A percentile compares a stretch with the other conserved stretches of the same genome.
These are phyloP conservation scores for Hypoxylon sp. DNA, from an alignment of 2,329 filamentous ascomycete genomes.

Conservation along the genomic window DNA sequence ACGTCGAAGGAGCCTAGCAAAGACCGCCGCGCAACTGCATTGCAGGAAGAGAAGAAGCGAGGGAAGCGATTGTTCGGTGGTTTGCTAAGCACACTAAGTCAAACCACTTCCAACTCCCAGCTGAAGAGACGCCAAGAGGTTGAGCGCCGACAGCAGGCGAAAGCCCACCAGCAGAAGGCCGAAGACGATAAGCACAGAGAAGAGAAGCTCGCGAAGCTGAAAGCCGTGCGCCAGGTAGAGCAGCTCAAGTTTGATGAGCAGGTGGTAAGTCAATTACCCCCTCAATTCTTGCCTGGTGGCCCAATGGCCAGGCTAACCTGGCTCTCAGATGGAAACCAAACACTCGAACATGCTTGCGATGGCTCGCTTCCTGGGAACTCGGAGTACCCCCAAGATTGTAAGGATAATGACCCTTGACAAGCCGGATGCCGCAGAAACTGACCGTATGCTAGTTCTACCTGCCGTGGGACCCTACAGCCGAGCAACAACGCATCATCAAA, in stretches of 20 bases:
- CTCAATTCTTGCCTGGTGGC: no score
- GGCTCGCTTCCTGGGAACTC: slow-evolving; percentile 78
- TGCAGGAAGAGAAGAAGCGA: slow-evolving; percentile 79
- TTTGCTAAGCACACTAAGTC: slow-evolving; percentile 78
- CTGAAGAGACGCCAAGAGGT: slow-evolving; percentile 80
- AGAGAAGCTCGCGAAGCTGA: slow-evolving; percentile 70
- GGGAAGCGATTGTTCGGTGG: slow-evolving; percentile 87
- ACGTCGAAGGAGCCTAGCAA: slow-evolving; percentile 28
- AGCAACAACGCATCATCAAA: slow-evolving; percentile 75
- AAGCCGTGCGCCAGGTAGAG: slow-evolving; percentile 68
- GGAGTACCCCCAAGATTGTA: slow-evolving; percentile 76
- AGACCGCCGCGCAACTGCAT: slow-evolving; percentile 53
- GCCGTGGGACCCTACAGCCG: slow-evolving; percentile 76
- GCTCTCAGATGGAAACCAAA: slow-evolving; percentile 71
- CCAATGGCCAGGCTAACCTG: slow-evolving; percentile 39
- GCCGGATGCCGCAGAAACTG: background rate
- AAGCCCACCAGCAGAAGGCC: slow-evolving; percentile 73
- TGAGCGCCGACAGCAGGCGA: slow-evolving; percentile 81
- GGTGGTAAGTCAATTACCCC: slow-evolving; percentile 63
- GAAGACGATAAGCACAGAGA: slow-evolving; percentile 74
- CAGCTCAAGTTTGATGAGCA: slow-evolving; percentile 79
- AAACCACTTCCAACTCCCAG: slow-evolving; percentile 68
- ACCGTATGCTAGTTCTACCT: slow-evolving; percentile 73
- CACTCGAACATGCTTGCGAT: slow-evolving; percentile 76
- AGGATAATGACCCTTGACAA: slow-evolving; percentile 46